These are phyloP conservation scores for Protomyces arabidopsidicola DNA, from an alignment of 1,139 yeast species.

Conservation along the genomic window DNA sequence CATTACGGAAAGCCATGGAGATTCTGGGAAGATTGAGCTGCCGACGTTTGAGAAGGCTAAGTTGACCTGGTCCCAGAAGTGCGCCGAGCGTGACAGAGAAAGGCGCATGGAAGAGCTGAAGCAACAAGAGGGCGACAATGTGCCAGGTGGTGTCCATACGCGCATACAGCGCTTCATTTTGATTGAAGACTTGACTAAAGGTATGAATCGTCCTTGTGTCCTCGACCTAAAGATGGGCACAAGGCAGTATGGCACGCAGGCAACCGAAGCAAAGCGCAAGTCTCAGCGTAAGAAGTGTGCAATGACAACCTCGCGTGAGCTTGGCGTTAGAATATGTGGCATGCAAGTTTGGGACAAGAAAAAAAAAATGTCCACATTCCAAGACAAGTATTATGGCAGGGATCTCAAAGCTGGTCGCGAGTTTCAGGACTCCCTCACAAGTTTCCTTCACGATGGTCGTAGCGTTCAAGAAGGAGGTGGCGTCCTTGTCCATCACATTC, in stretches of 20 bases:
- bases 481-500: conserved; percentile 57
- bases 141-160: conserved; percentile 31
- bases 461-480: conserved; percentile 47
- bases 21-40: not conserved
- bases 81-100: conserved; percentile 28
- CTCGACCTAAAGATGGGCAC: conserved; percentile 97
- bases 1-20: not conserved
- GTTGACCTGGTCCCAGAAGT: conserved; percentile 23
- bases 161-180: conserved; percentile 74
- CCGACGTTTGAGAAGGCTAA: conserved; percentile 26
- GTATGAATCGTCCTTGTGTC: conserved; percentile 81
- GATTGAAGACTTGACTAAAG: conserved; percentile 84
- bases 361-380: conserved; percentile 51
- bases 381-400: conserved; percentile 92
- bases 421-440: conserved; percentile 65
- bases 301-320: conserved; percentile 68
- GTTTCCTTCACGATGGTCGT: conserved; percentile 75
- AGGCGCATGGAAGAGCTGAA: conserved; percentile 7
- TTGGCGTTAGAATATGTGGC: conserved; percentile 94
- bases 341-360: conserved; percentile 73
- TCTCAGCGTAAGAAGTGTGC: conserved; percentile 82
- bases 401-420: conserved; percentile 66
- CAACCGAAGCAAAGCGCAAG: conserved; percentile 60
- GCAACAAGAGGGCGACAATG: not conserved
- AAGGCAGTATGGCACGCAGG: conserved; percentile 95